phyloP scores from a whole-genome alignment of 2,329 filamentous ascomycete genomes.

The Xylaria sp. region DNA sequence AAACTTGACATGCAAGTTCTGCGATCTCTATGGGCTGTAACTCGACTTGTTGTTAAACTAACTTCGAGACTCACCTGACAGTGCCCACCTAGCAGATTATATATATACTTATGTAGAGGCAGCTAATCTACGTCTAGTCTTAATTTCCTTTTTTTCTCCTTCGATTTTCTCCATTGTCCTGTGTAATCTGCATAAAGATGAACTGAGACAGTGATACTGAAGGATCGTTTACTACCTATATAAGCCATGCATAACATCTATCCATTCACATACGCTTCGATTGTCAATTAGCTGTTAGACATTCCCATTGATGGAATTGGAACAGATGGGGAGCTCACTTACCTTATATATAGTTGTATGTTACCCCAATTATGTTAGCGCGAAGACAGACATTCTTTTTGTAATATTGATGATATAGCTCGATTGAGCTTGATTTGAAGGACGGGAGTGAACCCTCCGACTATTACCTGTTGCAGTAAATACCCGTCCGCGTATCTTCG shows the following conservation, averaged over 20 bases:
- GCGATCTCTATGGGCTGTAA: no score
- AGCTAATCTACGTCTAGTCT: slow-evolving; percentile 4
- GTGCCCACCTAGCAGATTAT: slow-evolving; percentile 22
- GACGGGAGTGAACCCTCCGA: slow-evolving; percentile 34
- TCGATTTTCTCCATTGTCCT: background rate
- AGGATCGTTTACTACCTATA: background rate
- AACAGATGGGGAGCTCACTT: background rate
- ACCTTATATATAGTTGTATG: no score
- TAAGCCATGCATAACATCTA: background rate
- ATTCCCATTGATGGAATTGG: background rate
- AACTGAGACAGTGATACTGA: background rate
- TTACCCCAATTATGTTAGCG: background rate
- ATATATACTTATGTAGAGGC: slow-evolving; percentile 31
- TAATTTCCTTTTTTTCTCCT: no score
- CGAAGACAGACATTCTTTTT: background rate
- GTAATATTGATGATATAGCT: background rate
- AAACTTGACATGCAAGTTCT: no score
- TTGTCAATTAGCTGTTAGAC: background rate
- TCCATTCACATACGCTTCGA: background rate
- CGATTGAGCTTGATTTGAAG: background rate
- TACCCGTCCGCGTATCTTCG: background rate
- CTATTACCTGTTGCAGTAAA: slow-evolving; percentile 33
- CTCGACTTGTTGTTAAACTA: background rate
- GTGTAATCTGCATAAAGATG: background rate
- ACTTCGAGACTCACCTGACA: no score